phyloP scores from a whole-genome alignment of 2,329 filamentous ascomycete species.

The Pezicula neosporulosa region DNA sequence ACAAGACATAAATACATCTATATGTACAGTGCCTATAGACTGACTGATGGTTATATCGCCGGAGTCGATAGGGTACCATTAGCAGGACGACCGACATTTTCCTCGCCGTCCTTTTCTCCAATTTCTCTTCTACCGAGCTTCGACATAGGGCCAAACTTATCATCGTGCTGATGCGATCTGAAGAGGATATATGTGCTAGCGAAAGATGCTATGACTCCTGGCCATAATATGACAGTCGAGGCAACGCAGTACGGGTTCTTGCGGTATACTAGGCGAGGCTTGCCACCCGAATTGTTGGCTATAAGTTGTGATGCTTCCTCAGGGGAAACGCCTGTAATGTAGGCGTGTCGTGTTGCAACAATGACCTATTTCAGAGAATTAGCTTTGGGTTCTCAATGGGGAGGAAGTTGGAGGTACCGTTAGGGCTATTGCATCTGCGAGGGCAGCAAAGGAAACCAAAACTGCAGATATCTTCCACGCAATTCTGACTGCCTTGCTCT shows the following conservation, averaged over 20 bases:
- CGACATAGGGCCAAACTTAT: conserved; percentile 25
- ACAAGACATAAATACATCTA: no score
- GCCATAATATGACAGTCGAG: conserved; percentile 49
- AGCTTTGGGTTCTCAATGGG: background rate
- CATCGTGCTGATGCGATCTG: conserved; percentile 31
- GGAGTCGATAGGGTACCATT: no score
- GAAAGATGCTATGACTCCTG: conserved; percentile 44
- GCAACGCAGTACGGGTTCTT: conserved; percentile 47
- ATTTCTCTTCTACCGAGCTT: conserved; percentile 7
- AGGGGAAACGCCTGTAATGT: conserved; percentile 35
- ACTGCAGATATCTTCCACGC: conserved; percentile 52
- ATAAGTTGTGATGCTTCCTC: conserved; percentile 25
- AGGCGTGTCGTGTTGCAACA: conserved; percentile 40
- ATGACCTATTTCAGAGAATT: conserved; percentile 31
- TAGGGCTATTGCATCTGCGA: conserved; percentile 44
- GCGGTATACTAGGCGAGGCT: conserved; percentile 38
- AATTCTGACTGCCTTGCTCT: conserved; percentile 43
- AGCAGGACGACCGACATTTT: background rate
- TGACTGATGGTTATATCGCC: no score
- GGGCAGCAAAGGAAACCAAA: conserved; percentile 41
- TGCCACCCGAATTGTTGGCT: conserved; percentile 27
- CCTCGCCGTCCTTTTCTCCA: conserved; percentile 10
- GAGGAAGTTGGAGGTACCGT: conserved; percentile 30
- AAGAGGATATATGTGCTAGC: conserved; percentile 34
- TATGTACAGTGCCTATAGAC: no score